A percentile compares a stretch with the other conserved stretches of the same genome.
phyloP scores from a whole-genome alignment of 148 eudicot species.

The Amaranthus cruentus region DNA sequence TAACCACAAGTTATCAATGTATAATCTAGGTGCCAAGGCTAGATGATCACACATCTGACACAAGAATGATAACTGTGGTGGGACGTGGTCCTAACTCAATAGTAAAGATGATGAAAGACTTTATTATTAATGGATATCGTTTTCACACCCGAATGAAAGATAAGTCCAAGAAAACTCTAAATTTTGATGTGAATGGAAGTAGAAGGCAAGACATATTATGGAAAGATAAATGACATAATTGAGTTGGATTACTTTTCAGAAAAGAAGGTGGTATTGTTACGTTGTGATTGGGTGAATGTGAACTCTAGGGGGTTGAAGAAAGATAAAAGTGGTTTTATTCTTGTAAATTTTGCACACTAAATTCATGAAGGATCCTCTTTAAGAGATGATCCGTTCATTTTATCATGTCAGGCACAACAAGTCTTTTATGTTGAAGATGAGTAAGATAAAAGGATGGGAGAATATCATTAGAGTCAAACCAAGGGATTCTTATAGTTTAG shows the following conservation, averaged over 20 bases:
- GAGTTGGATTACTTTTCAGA: background rate
- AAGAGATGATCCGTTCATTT: background rate
- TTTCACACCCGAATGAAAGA: background rate
- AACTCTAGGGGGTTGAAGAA: background rate
- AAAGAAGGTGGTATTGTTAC: background rate
- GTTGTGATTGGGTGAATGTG: background rate
- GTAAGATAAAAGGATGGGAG: background rate
- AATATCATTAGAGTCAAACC: background rate
- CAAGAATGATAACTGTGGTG: background rate
- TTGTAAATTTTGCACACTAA: background rate
- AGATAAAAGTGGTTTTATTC: background rate
- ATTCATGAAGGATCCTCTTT: background rate
- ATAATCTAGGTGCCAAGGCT: too few relatives aligned
- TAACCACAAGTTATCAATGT: too few relatives aligned
- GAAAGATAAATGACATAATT: background rate
- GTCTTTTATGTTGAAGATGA: conserved; percentile 2
- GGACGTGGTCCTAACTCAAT: background rate
- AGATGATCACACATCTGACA: too few relatives aligned
- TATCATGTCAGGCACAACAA: background rate
- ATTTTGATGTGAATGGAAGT: background rate
- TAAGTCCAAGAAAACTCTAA: background rate
- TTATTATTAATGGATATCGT: background rate
- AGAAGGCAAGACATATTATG: background rate
- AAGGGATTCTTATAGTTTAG: background rate
- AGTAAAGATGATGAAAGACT: background rate